Conservation (phyloP, 2,329 filamentous ascomycete species). For the Aureobasidium namibiae region DNA sequence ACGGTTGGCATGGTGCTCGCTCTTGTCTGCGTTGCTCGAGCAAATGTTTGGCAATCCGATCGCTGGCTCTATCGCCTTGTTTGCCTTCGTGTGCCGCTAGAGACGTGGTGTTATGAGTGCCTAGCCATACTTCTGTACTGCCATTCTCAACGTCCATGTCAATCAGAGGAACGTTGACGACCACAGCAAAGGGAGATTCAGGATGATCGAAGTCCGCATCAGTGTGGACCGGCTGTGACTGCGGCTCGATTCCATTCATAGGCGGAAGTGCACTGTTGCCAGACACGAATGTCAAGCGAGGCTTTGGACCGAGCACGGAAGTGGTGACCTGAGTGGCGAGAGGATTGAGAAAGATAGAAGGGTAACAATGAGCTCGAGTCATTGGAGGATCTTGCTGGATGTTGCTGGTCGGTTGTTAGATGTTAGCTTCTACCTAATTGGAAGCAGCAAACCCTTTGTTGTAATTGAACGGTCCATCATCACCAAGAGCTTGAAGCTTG, state of each 20-base stretch:
- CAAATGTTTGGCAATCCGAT: conserved; percentile 37
- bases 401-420: conserved; percentile 30
- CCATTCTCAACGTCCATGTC: conserved; percentile 46
- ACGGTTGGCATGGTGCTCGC: conserved; percentile 42
- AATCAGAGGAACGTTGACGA: conserved; percentile 47
- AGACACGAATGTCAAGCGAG: conserved; percentile 51
- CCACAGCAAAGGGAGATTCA: conserved; percentile 45
- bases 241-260: conserved; percentile 27
- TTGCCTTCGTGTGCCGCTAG: conserved; percentile 40
- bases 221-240: conserved; percentile 48
- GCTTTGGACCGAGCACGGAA: conserved; percentile 45
- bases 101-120: conserved; percentile 38
- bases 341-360: conserved; percentile 47
- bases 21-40: conserved; percentile 32
- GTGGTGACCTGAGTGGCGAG: conserved; percentile 50
- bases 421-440: not conserved
- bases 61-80: conserved; percentile 47
- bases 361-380: conserved; percentile 40
- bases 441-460: conserved; percentile 40
- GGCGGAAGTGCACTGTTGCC: conserved; percentile 51
- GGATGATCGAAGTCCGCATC: conserved; percentile 54
- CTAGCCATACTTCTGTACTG: conserved; percentile 52
- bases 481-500: conserved; percentile 41
- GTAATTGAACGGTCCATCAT: conserved; percentile 54
- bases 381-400: conserved; percentile 54